Conservation (phyloP, 345 rosid species). For the Cochlearia excelsa region DNA sequence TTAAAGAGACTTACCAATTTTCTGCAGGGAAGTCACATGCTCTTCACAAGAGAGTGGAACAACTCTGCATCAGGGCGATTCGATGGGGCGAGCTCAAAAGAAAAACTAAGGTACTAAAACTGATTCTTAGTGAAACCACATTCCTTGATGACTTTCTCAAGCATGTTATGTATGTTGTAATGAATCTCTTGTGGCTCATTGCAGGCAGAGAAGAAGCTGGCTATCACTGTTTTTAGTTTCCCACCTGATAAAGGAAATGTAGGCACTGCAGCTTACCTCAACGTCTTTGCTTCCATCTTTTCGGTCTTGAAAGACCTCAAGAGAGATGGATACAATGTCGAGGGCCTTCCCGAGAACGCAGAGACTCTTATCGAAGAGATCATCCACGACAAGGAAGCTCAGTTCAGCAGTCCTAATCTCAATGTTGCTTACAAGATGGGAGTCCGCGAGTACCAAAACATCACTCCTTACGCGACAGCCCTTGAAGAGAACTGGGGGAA, state of each 20-base stretch:
- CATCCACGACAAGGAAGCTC: constrained; percentile 96
- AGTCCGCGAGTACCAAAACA: constrained; percentile 72
- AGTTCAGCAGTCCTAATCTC: constrained; percentile 92
- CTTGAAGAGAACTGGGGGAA: constrained; percentile 99
- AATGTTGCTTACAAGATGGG: constrained; percentile 93
- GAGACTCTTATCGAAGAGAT: constrained; percentile 87
- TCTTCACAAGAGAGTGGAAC: constrained; percentile 98
- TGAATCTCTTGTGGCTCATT: constrained; percentile 14
- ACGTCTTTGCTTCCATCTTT: constrained; percentile 90
- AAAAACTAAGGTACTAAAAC: constrained; percentile 67
- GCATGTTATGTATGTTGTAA: constrained; percentile 23
- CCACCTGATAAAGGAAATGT: constrained; percentile 98
- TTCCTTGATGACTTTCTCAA: constrained; percentile 10
- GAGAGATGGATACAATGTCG: constrained; percentile 83
- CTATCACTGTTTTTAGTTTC: constrained; percentile 97
- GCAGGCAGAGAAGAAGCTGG: constrained; percentile 88
- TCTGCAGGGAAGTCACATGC: constrained; percentile 93
- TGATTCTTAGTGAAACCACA: not conserved
- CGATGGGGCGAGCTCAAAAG: constrained; percentile 92
- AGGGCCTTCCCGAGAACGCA: constrained; percentile 90
- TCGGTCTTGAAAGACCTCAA: constrained; percentile 79
- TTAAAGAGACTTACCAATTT: constrained; percentile 6
- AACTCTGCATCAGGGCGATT: constrained; percentile 93
- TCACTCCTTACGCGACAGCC: constrained; percentile 79
- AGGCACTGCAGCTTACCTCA: constrained; percentile 93